Evolutionary conservation across 306 rosid genomes (phyloP), one percentile per base, ranked within the genome.

Genomic region (Vigna mungo): DNA sequence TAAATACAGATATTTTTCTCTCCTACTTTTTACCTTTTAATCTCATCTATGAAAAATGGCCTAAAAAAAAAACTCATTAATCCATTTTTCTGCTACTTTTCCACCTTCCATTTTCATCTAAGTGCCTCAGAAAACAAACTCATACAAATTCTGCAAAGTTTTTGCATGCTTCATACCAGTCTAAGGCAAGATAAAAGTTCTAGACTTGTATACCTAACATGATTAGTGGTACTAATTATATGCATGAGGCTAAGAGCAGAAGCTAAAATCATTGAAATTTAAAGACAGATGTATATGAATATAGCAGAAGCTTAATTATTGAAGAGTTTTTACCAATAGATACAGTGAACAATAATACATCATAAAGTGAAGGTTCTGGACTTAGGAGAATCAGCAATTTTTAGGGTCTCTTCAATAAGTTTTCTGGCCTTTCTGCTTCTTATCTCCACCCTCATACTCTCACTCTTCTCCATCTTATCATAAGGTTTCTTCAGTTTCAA

Each of bases 401-500:
- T 85, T 80, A 95, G 81, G 32, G 96, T 90, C 43, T 95, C 71
- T 78, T 92, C 88, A 30, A 95, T 91, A 49, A 95, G 86, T 85
- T 90, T 92, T 70, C 85, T 84, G 61, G 99, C 97, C 64, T 92
- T 95, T 53, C 80, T 92, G 88, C 99, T 95, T 70, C 89, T 83
- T 4, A 95, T 95, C 86, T 95, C 98, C 44, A 92, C 87, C 78
- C 98, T 88, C 98, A 95, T 95, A 58, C 98, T 95, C 7, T 95
- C 98, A 73, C 98, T 95, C 89, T 95, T 95, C 78, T 89, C 99
- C 62, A 95, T 80, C 93, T 92, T 90, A 80, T 92, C 88, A 46
- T 95, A 94, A 21, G 85, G 76, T 14, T 91, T 92, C 90, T 89
- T 92, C 85, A 76, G 59, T 87, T 87, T 92, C 91, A 95, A 56